Evolutionary conservation across 2,329 filamentous ascomycete species (phyloP).

Genomic region (Dryadomyces quercus-mongolicae): DNA sequence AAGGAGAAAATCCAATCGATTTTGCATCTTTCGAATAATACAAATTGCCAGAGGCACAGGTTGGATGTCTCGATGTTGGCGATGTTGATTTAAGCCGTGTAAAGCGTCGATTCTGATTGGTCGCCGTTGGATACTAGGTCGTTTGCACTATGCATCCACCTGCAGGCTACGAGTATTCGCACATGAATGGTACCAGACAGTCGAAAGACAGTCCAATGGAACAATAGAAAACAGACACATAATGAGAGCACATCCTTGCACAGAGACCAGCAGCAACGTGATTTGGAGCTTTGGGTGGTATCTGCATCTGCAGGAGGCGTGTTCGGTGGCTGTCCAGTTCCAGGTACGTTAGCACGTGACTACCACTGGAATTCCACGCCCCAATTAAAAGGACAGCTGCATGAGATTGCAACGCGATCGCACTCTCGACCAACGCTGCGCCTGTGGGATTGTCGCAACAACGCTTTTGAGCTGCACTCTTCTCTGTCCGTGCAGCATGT

Average conservation of each 20-base stretch:
- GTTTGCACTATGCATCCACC: neutral
- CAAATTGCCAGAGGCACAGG: too few relatives aligned
- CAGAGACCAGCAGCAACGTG: too few relatives aligned
- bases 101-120: neutral
- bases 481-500: slow-evolving; percentile 45
- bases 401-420: neutral
- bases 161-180: neutral
- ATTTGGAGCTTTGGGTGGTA: too few relatives aligned
- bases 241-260: neutral
- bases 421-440: too few relatives aligned
- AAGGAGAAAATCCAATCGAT: too few relatives aligned
- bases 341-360: neutral
- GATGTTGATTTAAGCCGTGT: neutral
- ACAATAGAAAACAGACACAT: neutral
- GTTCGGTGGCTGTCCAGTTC: too few relatives aligned
- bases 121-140: neutral
- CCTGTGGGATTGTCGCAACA: neutral
- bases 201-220: neutral
- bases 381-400: neutral
- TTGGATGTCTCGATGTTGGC: neutral
- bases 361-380: neutral
- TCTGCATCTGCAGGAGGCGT: too few relatives aligned
- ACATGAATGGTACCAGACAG: too few relatives aligned
- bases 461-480: neutral
- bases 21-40: too few relatives aligned